Evolutionary conservation across 495 filamentous ascomycete species (phyloP).

Genomic region (Tuber aestivum): DNA sequence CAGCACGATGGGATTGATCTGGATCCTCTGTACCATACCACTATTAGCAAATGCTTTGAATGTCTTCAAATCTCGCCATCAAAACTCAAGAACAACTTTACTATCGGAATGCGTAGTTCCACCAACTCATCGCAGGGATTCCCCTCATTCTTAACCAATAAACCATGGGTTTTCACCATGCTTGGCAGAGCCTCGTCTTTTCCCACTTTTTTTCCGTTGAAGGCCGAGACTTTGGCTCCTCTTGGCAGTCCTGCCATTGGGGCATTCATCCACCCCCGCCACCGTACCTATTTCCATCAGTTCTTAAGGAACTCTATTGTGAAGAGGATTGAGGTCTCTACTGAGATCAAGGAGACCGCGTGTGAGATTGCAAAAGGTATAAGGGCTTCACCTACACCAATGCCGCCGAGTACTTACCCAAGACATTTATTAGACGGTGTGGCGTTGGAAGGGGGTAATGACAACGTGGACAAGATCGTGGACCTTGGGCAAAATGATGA

Average conservation of each 20-base stretch:
- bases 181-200: not conserved
- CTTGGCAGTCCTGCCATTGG: conserved; percentile 2
- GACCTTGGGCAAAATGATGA: not conserved
- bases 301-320: conserved; percentile 30
- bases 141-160: conserved; percentile 13
- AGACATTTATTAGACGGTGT: not conserved
- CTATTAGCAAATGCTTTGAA: conserved; percentile 20
- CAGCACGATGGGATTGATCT: conserved; percentile 1
- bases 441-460: not conserved
- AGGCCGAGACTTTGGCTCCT: conserved; percentile 1
- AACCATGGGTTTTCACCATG: not conserved
- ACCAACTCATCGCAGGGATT: not conserved
- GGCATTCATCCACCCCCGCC: conserved; percentile 23
- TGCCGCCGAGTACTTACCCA: not conserved
- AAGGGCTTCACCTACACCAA: not conserved
- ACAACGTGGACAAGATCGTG: not conserved
- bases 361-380: not conserved
- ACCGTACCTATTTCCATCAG: conserved; percentile 30
- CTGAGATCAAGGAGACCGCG: not conserved
- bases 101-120: not conserved
- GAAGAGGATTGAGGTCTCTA: conserved; percentile 7
- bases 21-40: conserved; percentile 15
- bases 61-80: conserved; percentile 23
- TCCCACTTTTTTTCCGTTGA: conserved; percentile 10
- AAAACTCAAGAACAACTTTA: conserved; percentile 28